Base-by-base conservation (phyloP, 129 eudicot species). In the Kitagawia praeruptora region DNA sequence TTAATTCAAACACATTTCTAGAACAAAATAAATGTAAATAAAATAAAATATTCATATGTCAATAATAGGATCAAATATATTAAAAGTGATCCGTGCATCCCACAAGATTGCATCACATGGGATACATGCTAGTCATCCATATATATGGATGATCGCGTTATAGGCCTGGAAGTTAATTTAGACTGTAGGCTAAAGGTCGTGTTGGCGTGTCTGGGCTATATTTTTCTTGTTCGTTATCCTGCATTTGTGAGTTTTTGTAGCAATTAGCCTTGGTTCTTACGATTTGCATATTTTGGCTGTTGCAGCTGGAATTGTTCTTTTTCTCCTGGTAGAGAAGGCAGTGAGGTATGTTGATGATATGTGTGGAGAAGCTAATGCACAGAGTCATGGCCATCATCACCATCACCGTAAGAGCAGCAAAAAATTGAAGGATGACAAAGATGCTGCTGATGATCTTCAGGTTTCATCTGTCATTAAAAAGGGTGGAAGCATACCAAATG, bases 241-340 rank as follows among this genome's bases (percentile, higher is more conserved):
- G 21, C 47, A 58, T 16, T 38, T n/a, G 37, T 40, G 75, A 40
- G 19, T 47, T 28, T 44, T 23, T 21, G 56, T 28, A 31, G 25
- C n/a, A 10, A 7, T 23, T 74, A 69, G 69, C 64, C 80, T 48
- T 73, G 1, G 78, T 69, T n/a, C 12, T 9, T 61, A 61, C 34
- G 34, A 2, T 27, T 72, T 58, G 16, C 58, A 53, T 18, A 64
- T 86, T 5, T 37, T 81, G 76, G 45, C 63, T 80, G 46, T 83
- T 84, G 87, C 97, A 95, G 98, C 82, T 86, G 98, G 98, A 81
- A 95, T 95, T 81, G 91, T 95, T 61, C 82, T 87, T 54, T 95
- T 95, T 85, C 94, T 95, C 79, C 84, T 92, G 77, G 98, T 95
- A 67, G 98, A 95, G 87, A 95, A 95, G 83, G 27, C 86, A 58